Conservation (phyloP, 352 stramenopile genomes). For the Phytophthora crassamura region DNA sequence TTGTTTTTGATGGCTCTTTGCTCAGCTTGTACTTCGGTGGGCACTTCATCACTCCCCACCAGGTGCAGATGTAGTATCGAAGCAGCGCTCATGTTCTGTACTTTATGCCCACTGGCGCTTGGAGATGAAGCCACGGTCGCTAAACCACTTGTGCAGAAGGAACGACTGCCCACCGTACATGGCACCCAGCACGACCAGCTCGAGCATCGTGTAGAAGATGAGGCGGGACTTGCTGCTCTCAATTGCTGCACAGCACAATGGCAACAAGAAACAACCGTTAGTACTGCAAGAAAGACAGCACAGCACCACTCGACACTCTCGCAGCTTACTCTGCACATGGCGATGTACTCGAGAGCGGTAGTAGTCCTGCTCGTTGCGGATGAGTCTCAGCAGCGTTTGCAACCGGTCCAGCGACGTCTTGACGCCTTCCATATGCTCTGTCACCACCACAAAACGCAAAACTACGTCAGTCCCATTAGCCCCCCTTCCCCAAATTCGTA, state of each 20-base stretch:
- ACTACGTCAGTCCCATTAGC: slow-evolving; percentile 3
- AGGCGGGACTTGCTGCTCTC: slow-evolving; percentile 84
- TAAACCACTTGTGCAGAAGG: slow-evolving; percentile 89
- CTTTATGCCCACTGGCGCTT: slow-evolving; percentile 76
- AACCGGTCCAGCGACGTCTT: slow-evolving; percentile 68
- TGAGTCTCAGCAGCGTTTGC: slow-evolving; percentile 67
- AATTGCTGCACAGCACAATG: slow-evolving; percentile 41
- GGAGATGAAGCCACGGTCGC: slow-evolving; percentile 70
- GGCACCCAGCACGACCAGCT: slow-evolving; percentile 66
- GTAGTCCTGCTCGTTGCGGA: slow-evolving; percentile 84
- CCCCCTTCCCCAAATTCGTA: neutral
- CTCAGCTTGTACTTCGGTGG: slow-evolving; percentile 4
- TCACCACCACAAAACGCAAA: slow-evolving; percentile 9
- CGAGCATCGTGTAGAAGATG: slow-evolving; percentile 81
- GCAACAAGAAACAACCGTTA: slow-evolving; percentile 12
- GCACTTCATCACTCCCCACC: slow-evolving; percentile 6
- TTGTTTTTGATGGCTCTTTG: slow-evolving; percentile 19
- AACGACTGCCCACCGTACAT: slow-evolving; percentile 82
- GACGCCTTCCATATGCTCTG: slow-evolving; percentile 77
- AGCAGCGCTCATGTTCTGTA: neutral
- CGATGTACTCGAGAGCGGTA: slow-evolving; percentile 72
- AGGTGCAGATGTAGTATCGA: slow-evolving; percentile 20
- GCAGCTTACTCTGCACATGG: slow-evolving; percentile 72
- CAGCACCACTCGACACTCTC: neutral
- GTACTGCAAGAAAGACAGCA: neutral